Percentiles rank a stretch among this genome's conserved stretches.
Evolutionary conservation across 1,139 yeast species (phyloP).

Genomic region (Saccharomyces pastorianus): DNA sequence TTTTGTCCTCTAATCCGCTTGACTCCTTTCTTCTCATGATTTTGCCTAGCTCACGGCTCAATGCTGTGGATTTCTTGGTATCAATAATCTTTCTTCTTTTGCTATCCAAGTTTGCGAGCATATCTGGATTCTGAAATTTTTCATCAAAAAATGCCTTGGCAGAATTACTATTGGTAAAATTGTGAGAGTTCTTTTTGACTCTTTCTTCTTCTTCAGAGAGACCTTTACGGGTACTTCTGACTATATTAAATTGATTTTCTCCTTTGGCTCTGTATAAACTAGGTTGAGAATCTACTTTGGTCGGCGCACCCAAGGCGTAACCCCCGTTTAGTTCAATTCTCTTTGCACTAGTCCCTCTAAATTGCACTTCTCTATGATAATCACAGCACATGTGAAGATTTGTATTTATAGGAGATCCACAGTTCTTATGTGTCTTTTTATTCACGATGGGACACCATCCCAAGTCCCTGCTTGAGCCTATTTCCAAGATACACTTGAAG

Average conservation of each 20-base stretch:
- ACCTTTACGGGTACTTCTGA: conserved; percentile 17
- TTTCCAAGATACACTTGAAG: conserved; percentile 31
- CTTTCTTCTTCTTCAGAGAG: conserved; percentile 10
- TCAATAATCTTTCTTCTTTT: conserved; percentile 26
- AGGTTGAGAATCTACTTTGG: conserved; percentile 36
- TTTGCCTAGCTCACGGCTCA: conserved; percentile 15
- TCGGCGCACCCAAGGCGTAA: conserved; percentile 40
- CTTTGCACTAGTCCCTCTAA: conserved; percentile 45
- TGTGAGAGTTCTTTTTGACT: conserved; percentile 17
- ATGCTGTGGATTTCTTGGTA: conserved; percentile 17
- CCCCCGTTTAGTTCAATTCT: conserved; percentile 72
- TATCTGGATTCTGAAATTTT: conserved; percentile 42
- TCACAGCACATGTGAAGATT: conserved; percentile 52
- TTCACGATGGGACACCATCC: conserved; percentile 52
- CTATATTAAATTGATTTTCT: conserved; percentile 13
- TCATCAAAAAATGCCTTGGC: conserved; percentile 43
- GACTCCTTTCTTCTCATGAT: conserved; percentile 7
- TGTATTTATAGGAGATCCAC: conserved; percentile 54
- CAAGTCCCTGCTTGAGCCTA: conserved; percentile 59
- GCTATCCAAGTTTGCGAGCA: conserved; percentile 32
- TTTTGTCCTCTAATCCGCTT: conserved; percentile 2
- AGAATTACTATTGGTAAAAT: conserved; percentile 36
- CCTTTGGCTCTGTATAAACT: conserved; percentile 25
- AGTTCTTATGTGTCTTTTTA: conserved; percentile 41
- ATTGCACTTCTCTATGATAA: conserved; percentile 57